Conservation (phyloP, 2,329 filamentous ascomycete genomes). For the Pyrenophora teres region DNA sequence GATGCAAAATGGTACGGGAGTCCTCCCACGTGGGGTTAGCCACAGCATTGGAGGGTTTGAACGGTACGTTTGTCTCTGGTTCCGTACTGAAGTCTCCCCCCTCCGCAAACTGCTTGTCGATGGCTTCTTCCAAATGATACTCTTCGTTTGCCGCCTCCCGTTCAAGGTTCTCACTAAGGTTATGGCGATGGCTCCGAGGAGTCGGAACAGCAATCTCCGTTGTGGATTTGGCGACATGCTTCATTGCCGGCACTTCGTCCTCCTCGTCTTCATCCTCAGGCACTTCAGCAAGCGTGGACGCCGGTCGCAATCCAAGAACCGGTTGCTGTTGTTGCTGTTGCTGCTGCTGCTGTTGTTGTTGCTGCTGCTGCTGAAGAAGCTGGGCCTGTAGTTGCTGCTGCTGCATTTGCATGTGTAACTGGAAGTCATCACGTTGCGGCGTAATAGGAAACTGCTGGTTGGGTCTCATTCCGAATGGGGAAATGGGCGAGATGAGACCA, state of each 20-base stretch:
- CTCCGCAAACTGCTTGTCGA: conserved; percentile 77
- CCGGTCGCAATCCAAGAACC: conserved; percentile 52
- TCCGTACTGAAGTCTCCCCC: conserved; percentile 70
- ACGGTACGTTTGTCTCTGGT: conserved; percentile 35
- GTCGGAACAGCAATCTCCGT: conserved; percentile 64
- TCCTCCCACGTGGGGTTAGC: conserved; percentile 42
- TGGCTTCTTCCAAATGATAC: conserved; percentile 80
- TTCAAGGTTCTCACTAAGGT: conserved; percentile 77
- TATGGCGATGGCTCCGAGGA: conserved; percentile 67
- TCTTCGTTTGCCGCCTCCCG: conserved; percentile 84
- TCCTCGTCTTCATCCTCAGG: conserved; percentile 74
- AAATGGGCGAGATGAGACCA: conserved; percentile 55
- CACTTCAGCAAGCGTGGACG: conserved; percentile 67
- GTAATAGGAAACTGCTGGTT: conserved; percentile 51
- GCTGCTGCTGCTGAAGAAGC: conserved; percentile 53
- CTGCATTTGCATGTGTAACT: conserved; percentile 55
- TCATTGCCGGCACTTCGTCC: conserved; percentile 45
- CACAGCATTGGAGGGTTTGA: conserved; percentile 33
- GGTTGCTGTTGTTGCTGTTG: conserved; percentile 49
- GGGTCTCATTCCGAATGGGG: conserved; percentile 62
- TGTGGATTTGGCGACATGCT: conserved; percentile 46
- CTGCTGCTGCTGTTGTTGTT: conserved; percentile 48
- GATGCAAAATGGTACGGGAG: conserved; percentile 61
- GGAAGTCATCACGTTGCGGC: conserved; percentile 46
- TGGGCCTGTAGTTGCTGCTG: conserved; percentile 60